Evolutionary conservation across 352 stramenopile species (phyloP).

Genomic region (Elongisporangium undulatum): DNA sequence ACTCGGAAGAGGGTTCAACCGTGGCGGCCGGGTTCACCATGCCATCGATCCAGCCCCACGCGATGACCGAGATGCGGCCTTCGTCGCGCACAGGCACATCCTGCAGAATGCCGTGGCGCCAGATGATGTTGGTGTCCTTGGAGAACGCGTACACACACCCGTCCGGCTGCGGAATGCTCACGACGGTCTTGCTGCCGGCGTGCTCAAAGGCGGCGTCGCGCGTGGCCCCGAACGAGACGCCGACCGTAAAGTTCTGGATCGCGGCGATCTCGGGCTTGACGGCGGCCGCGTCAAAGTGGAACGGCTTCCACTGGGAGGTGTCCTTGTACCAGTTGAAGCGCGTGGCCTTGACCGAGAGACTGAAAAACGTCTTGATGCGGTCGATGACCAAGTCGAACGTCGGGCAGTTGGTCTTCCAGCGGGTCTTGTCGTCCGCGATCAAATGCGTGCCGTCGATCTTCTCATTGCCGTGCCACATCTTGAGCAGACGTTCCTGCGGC

Average conservation of each 20-base stretch:
- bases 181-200: slow-evolving; percentile 67
- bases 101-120: slow-evolving; percentile 90
- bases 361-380: slow-evolving; percentile 86
- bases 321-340: slow-evolving; percentile 96
- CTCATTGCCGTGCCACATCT: slow-evolving; percentile 82
- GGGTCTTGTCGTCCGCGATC: slow-evolving; percentile 88
- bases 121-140: slow-evolving; percentile 92
- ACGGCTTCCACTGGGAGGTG: slow-evolving; percentile 92
- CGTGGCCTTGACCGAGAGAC: slow-evolving; percentile 84
- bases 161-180: slow-evolving; percentile 93
- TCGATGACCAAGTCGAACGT: slow-evolving; percentile 82
- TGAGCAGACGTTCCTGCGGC: slow-evolving; percentile 57
- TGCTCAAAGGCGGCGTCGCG: slow-evolving; percentile 91
- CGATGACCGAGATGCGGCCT: slow-evolving; percentile 92
- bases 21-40: slow-evolving; percentile 33
- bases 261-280: slow-evolving; percentile 91
- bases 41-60: slow-evolving; percentile 88
- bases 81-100: slow-evolving; percentile 82
- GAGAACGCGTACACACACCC: slow-evolving; percentile 92
- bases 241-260: slow-evolving; percentile 95
- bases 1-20: background rate
- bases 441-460: slow-evolving; percentile 93
- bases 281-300: slow-evolving; percentile 92
- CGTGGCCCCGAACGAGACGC: slow-evolving; percentile 90
- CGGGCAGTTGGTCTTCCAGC: slow-evolving; percentile 69